Percentiles rank a stretch among this genome's conserved stretches.
These are phyloP conservation scores for Ophiosphaerella herpotricha DNA, from an alignment of 2,329 filamentous ascomycete species.

Conservation along the genomic window DNA sequence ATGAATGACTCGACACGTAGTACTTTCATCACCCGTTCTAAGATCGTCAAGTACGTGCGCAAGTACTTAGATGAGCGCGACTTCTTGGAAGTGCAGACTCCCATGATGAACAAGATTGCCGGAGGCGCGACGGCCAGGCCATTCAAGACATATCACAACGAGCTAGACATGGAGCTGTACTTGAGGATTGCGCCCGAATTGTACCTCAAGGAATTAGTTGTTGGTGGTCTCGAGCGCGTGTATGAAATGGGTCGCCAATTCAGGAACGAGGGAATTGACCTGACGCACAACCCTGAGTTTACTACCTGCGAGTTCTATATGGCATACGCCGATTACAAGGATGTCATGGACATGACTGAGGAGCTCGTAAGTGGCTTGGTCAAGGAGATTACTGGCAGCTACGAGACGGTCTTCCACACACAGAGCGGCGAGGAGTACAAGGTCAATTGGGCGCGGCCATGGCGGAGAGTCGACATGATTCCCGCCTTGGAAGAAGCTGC, in stretches of 20 bases:
- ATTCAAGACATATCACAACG: constrained; percentile 95
- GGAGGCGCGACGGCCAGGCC: constrained; percentile 95
- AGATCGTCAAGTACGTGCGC: constrained; percentile 87
- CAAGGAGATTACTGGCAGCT: constrained; percentile 83
- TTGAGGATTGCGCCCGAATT: constrained; percentile 94
- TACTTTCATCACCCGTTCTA: constrained; percentile 81
- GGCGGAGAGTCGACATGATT: constrained; percentile 96
- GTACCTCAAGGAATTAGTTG: constrained; percentile 94
- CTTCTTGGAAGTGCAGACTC: constrained; percentile 91
- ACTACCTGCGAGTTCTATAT: constrained; percentile 97
- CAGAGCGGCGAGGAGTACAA: constrained; percentile 84
- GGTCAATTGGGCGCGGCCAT: constrained; percentile 95
- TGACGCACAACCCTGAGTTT: constrained; percentile 98
- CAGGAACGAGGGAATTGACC: constrained; percentile 87
- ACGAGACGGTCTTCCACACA: constrained; percentile 84
- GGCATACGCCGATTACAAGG: constrained; percentile 71
- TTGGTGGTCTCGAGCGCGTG: constrained; percentile 90
- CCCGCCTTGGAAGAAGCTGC: constrained; percentile 85
- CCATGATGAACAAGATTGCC: constrained; percentile 95
- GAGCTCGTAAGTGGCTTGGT: constrained; percentile 89
- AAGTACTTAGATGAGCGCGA: constrained; percentile 84
- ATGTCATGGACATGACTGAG: constrained; percentile 89
- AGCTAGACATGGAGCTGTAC: constrained; percentile 90
- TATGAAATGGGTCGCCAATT: constrained; percentile 97
- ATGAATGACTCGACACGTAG: constrained; percentile 90